Conservation (phyloP, 768 basidiomycete genomes). For the Cyclocybe cylindracea region DNA sequence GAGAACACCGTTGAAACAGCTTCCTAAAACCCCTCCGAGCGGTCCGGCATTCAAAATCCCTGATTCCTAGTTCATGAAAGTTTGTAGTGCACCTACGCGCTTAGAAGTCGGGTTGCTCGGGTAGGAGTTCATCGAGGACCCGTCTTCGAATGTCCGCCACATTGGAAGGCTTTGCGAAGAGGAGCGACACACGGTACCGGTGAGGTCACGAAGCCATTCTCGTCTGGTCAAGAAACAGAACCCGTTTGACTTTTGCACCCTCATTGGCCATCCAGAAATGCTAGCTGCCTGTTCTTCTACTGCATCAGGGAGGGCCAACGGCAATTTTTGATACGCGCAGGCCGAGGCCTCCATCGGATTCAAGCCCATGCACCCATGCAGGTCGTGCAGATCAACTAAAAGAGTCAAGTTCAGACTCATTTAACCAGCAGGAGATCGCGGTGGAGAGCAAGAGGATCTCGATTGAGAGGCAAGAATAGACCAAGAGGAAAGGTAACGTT, state of each 20-base stretch:
- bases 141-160: not conserved
- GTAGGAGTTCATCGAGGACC: not conserved
- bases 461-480: too few relatives aligned
- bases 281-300: not conserved
- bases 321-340: constrained; percentile 1
- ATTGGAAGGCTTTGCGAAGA: not conserved
- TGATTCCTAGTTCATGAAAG: not conserved
- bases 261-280: too few relatives aligned
- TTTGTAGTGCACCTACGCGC: not conserved
- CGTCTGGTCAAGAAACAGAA: not conserved
- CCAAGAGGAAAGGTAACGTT: too few relatives aligned
- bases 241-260: too few relatives aligned
- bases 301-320: not conserved
- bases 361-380: not conserved
- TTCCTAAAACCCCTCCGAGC: not conserved
- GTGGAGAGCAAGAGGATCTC: too few relatives aligned
- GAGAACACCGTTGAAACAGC: not conserved
- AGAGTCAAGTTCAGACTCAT: not conserved
- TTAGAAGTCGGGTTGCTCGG: constrained; percentile 7
- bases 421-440: too few relatives aligned
- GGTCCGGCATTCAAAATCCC: constrained; percentile 7
- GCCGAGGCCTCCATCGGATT: not conserved
- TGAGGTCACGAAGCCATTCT: constrained; percentile 1
- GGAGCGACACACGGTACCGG: constrained; percentile 12
- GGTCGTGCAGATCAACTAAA: not conserved